Base-by-base conservation (phyloP, 2,329 filamentous ascomycete species). In the Dryadomyces quercus-mongolicae region DNA sequence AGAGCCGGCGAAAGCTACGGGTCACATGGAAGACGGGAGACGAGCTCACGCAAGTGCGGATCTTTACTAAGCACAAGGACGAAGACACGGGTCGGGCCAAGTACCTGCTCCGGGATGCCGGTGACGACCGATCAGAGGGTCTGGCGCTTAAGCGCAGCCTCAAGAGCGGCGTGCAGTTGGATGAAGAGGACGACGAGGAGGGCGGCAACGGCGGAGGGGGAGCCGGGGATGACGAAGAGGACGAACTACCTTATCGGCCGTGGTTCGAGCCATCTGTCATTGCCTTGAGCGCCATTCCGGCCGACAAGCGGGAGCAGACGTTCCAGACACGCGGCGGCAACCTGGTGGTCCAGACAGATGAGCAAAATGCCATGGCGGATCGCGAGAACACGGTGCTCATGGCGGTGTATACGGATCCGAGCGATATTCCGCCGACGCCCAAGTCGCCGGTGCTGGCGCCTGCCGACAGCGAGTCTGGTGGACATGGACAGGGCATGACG, bases 41-140 rank as follows among this genome's bases (percentile, higher is more conserved):
- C 18, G 77, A 81, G 34, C 74, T 92, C 34, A 82, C 82, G 1
- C 73, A 86, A 60, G 72, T 88, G 54, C 78, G 80, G 58, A 71
- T 83, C 51, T 90, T 91, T 68, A 80, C 82, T 54, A 86, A 88
- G 61, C 84, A 88, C 57, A 81, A 80, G 1, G 84, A 88, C 3
- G 86, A 90, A 63, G 84, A 88, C 60, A 75, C 82, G 55, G 84
- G 82, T 53, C 77, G 85, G 54, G 78, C 80, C 53, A 74, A 76
- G 54, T 85, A 81, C 62, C 82, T 88, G 75, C 77, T 84, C 44
- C 80, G 81, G 50, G 85, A 90, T 65, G 84, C 84, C 4, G 78
- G 78, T 34, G 86, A 90, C 64, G 84, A 88, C 62, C 81, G 82
- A 51, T 82, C 81, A 5, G 87, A 88, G 62, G 84, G 86, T 50